These are phyloP conservation scores for Thymus mandschuricus DNA, from an alignment of 257 asterid species.

Conservation along the genomic window DNA sequence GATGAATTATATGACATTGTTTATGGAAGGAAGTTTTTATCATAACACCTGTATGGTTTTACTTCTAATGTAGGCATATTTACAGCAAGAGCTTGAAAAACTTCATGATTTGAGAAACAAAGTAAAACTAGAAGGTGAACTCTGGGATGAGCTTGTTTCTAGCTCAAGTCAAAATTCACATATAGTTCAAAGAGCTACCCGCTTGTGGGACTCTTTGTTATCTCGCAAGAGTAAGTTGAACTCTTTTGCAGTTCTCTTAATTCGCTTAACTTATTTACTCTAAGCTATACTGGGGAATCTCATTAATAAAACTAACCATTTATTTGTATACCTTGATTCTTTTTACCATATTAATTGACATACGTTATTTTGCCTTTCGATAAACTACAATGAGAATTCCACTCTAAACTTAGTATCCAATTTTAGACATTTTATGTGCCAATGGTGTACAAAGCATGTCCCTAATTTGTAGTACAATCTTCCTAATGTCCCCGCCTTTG, in stretches of 20 bases:
- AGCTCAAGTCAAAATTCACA: constrained; percentile 98
- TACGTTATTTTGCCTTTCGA: constrained; percentile 21
- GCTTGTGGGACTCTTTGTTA: constrained; percentile 94
- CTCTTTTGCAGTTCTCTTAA: constrained; percentile 23
- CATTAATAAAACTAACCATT: constrained; percentile 6
- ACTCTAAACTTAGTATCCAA: constrained; percentile 12
- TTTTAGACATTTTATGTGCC: background rate
- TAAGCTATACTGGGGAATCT: constrained; percentile 20
- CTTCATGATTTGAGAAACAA: constrained; percentile 90
- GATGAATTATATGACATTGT: constrained; percentile 12
- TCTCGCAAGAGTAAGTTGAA: constrained; percentile 85
- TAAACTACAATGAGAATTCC: constrained; percentile 20
- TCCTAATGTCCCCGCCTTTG: background rate
- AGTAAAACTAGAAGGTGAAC: constrained; percentile 96
- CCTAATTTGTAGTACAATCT: constrained; percentile 23
- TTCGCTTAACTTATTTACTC: constrained; percentile 25
- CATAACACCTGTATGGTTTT: constrained; percentile 26
- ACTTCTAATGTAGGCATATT: constrained; percentile 67
- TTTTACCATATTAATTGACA: background rate
- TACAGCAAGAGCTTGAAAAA: constrained; percentile 98
- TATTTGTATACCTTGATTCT: background rate
- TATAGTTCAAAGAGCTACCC: constrained; percentile 98
- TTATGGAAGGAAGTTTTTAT: constrained; percentile 21
- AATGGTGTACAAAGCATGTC: background rate
- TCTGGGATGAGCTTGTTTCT: constrained; percentile 98